phyloP scores from a whole-genome alignment of 208 protist species.

The Crithidia fasciculata region DNA sequence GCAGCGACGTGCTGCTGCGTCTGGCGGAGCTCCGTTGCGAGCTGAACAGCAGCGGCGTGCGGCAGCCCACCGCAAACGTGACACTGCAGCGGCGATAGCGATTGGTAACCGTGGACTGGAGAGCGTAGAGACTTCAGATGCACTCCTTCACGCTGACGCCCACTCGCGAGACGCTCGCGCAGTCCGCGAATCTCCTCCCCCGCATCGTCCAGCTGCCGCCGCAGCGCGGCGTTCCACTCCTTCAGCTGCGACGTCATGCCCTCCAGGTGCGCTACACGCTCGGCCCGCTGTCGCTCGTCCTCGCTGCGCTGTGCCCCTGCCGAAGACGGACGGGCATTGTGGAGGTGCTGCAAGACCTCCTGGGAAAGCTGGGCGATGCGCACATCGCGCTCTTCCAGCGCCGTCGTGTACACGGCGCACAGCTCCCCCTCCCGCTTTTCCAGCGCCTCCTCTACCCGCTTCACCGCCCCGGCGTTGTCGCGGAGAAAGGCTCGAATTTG shows the following conservation, averaged over 20 bases:
- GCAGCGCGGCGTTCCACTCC: constrained; percentile 23
- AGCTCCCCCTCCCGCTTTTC: constrained; percentile 47
- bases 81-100: background rate
- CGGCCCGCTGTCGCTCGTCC: constrained; percentile 8
- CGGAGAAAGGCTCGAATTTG: constrained; percentile 26
- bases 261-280: constrained; percentile 23
- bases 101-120: too few relatives aligned
- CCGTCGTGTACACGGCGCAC: constrained; percentile 39
- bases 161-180: constrained; percentile 11
- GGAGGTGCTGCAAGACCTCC: constrained; percentile 35
- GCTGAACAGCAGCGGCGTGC: constrained; percentile 4
- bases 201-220: constrained; percentile 21
- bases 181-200: constrained; percentile 8
- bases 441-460: constrained; percentile 32
- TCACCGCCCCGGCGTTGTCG: constrained; percentile 33
- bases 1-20: constrained; percentile 13
- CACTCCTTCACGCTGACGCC: background rate
- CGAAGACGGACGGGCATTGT: constrained; percentile 18
- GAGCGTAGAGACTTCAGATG: background rate
- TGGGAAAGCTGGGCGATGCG: constrained; percentile 62
- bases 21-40: constrained; percentile 9
- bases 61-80: constrained; percentile 10
- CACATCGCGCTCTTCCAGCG: constrained; percentile 62
- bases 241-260: constrained; percentile 20
- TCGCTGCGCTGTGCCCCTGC: constrained; percentile 5